Percentiles rank a stretch among this genome's conserved stretches.
Conservation (phyloP, 441 rosid genomes). For the Geranium incanum region DNA sequence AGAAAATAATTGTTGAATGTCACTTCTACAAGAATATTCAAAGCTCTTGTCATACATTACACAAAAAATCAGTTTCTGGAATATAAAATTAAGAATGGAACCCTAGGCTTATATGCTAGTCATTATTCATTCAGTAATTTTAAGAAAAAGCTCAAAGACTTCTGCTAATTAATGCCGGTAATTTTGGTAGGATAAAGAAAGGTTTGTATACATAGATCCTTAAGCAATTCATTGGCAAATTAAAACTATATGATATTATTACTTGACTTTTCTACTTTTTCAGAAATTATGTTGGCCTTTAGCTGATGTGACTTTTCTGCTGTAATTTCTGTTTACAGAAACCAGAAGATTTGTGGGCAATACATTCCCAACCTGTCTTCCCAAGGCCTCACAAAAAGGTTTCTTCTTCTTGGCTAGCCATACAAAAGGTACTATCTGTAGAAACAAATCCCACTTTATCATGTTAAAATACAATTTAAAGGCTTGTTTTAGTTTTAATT, state of each 20-base stretch:
- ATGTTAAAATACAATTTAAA: neutral
- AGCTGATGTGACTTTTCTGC: constrained; percentile 19
- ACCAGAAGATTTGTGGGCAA: constrained; percentile 93
- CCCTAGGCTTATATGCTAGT: neutral
- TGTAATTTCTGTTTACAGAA: constrained; percentile 41
- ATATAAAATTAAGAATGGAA: constrained; percentile 1
- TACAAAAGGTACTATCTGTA: constrained; percentile 49
- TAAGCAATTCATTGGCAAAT: neutral
- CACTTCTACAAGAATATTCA: neutral
- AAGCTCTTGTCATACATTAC: neutral
- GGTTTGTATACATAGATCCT: neutral
- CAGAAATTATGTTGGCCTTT: neutral
- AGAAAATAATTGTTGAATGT: neutral
- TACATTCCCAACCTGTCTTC: constrained; percentile 66
- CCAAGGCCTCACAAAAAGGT: constrained; percentile 79
- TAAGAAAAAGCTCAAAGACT: neutral
- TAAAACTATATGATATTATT: neutral
- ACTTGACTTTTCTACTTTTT: neutral
- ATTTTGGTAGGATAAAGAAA: neutral
- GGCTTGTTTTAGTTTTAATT: neutral
- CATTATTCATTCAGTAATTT: neutral
- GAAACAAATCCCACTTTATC: neutral
- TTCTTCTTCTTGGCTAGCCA: constrained; percentile 71
- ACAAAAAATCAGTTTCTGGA: neutral
- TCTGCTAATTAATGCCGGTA: neutral